Base-by-base conservation (phyloP, 805 yeast genomes). In the Torulaspora indica region DNA sequence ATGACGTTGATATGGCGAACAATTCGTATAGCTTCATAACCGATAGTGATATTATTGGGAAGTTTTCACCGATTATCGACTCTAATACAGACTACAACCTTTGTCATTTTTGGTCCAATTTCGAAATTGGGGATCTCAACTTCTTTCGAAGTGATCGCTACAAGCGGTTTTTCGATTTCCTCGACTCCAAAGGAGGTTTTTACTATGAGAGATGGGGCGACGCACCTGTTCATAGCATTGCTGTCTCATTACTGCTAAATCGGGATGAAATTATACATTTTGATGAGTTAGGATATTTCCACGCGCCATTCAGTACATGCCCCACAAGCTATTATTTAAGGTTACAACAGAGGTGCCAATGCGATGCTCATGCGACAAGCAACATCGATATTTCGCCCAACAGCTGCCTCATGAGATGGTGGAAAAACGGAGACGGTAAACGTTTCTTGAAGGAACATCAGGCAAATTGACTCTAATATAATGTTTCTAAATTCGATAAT, bases 151-250 rank as follows among this genome's bases (percentile, higher is more conserved):
- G 81, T 28, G 76, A 82, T 35, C 76, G 74, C 24, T 86, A 86
- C 63, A 58, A 67, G 35, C 71, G 70, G 42, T 85, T 73, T 61
- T 86, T 85, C 60, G 75, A 82, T 22, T 70, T 69, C 61, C 70
- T 86, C 49, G 87, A 85, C 61, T 55, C 71, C 24, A 70, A 77
- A 14, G 90, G 88, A 38, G 93, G 93, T 4, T 85, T 86, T 59
- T 83, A 83, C 62, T 82, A 84, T 45, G 96, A 88, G 64, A 69
- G 96, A 46, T 89, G 96, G 96, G 96, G 96, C 12, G 96, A 89
- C 67, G 96, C 96, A 0, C 96, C 96, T 0, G 85, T 88, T 12
- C 96, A 88, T 61, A 72, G 91, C 0, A 69, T 87, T 23, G 95
- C 79, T 1, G 80, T 77, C 1, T 61, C 84, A 0, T 61, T 85